Conservation (phyloP, 371 early-diverging fungal species). For the Syncephalastrum racemosum region DNA sequence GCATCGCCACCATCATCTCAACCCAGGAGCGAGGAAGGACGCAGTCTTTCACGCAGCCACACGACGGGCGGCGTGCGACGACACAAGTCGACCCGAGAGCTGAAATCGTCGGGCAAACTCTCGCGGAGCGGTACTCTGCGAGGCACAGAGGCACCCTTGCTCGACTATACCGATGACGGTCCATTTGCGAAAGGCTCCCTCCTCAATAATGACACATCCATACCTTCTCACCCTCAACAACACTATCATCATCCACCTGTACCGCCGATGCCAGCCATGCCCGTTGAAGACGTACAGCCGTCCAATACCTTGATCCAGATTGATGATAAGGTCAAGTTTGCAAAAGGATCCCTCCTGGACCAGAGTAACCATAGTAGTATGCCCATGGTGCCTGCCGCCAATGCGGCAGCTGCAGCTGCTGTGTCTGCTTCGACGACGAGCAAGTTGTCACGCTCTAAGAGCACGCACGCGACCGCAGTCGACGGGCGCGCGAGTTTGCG, state of each 20-base stretch:
- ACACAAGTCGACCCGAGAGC: conserved; percentile 40
- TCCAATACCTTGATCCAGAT: conserved; percentile 38
- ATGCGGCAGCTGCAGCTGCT: neutral
- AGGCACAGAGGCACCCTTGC: conserved; percentile 11
- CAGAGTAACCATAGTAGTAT: conserved; percentile 10
- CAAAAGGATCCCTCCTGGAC: conserved; percentile 45
- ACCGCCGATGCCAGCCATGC: conserved; percentile 6
- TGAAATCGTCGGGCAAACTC: conserved; percentile 5
- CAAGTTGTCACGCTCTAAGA: conserved; percentile 35
- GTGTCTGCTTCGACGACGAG: neutral
- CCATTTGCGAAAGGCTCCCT: conserved; percentile 38
- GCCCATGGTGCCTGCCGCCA: conserved; percentile 7
- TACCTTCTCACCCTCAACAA: conserved; percentile 15
- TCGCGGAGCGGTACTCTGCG: conserved; percentile 27
- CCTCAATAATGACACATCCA: neutral
- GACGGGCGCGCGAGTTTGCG: conserved; percentile 31
- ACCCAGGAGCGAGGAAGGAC: conserved; percentile 3
- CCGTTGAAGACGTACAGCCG: neutral
- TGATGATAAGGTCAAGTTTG: conserved; percentile 37
- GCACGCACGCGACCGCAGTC: conserved; percentile 17
- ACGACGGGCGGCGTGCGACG: conserved; percentile 24
- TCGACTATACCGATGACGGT: conserved; percentile 19
- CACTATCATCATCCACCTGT: neutral
- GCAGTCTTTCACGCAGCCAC: conserved; percentile 2
- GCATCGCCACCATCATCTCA: conserved; percentile 3